Percentiles rank a stretch among this genome's conserved stretches.
Conservation (phyloP, 768 basidiomycete genomes). For the Pleurotus cornucopiae region DNA sequence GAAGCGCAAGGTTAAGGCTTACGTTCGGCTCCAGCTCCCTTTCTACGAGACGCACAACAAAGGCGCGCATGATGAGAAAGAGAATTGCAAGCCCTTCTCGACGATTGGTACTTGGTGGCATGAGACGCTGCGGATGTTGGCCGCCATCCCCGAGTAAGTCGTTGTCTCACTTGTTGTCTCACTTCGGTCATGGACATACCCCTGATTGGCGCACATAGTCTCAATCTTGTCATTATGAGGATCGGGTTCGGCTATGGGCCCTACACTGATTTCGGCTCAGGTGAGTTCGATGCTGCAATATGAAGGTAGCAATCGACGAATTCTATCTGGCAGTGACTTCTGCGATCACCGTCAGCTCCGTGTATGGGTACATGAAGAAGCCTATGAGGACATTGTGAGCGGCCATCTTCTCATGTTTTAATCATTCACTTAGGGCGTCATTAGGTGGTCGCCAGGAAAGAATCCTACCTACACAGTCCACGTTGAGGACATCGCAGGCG, state of each 20-base stretch:
- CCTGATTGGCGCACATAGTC: slow-evolving; percentile 32
- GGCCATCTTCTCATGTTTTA: not conserved
- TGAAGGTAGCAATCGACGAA: slow-evolving; percentile 8
- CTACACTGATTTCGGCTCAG: slow-evolving; percentile 65
- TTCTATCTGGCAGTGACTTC: slow-evolving; percentile 49
- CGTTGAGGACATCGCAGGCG: slow-evolving; percentile 74
- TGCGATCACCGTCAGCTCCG: slow-evolving; percentile 68
- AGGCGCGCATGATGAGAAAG: slow-evolving; percentile 62
- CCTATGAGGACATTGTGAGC: slow-evolving; percentile 82
- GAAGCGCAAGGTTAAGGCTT: slow-evolving; percentile 73
- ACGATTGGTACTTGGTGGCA: slow-evolving; percentile 86
- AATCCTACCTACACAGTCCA: slow-evolving; percentile 75
- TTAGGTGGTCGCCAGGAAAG: slow-evolving; percentile 77
- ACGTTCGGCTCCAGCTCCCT: slow-evolving; percentile 72
- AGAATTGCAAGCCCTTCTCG: slow-evolving; percentile 67
- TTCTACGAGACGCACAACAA: slow-evolving; percentile 76
- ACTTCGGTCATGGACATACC: slow-evolving; percentile 11
- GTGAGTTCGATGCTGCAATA: slow-evolving; percentile 33
- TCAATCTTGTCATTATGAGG: slow-evolving; percentile 78
- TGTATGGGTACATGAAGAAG: slow-evolving; percentile 79
- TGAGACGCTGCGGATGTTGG: slow-evolving; percentile 72
- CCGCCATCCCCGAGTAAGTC: slow-evolving; percentile 66
- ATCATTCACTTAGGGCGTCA: slow-evolving; percentile 12
- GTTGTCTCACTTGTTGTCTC: slow-evolving; percentile 4
- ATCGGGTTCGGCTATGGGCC: slow-evolving; percentile 79